Evolutionary conservation across 1,284 basidiomycete genomes (phyloP), one percentile per base, ranked within the genome.

Genomic region (Macrocystidia cucumis): DNA sequence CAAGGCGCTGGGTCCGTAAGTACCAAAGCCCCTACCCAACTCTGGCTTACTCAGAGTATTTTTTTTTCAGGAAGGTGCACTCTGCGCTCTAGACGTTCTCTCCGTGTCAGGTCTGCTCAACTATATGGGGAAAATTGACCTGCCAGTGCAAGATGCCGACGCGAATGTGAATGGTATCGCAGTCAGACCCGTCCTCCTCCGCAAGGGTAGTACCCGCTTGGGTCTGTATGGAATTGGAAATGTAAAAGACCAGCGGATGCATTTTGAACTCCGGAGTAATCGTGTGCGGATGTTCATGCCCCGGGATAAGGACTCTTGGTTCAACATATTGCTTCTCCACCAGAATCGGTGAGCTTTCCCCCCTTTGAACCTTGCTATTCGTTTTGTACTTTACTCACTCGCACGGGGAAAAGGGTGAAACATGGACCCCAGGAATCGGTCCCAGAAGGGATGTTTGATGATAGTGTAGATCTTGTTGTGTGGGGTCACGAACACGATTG

Each of bases 401-500:
- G n/a, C n/a, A n/a, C n/a, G n/a, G n/a, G n/a, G n/a, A n/a, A n/a
- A 44, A 96, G 92, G 12, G 93, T 96, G 3, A 85, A 89, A 42
- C 93, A 93, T 54, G 91, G 91, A 1, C 89, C 90, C 2, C 90
- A 96, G 54, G 85, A 91, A 46, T 88, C 73, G 16, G 92, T 98
- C 0, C 92, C 93, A 2, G 96, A 98, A 53, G 86, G 87, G 40
- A 89, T 96, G 77, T 98, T 98, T 50, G 95, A 98, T 53, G 91
- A 98, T 52, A 89, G 83, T 47, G 73, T 98, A 39, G 80, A 96
- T 51, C 71, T 98, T 3, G 89, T 99, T 5, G 70, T 98, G 1
- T 98, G 95, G 95, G 95, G 96, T 1, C 96, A 99, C 55, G 96
- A 99, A 57, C 96, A 99, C 55, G 95, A 98, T 57, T 97, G 93